Conservation (phyloP, 768 basidiomycete genomes). For the Goffeauzyma gilvescens region DNA sequence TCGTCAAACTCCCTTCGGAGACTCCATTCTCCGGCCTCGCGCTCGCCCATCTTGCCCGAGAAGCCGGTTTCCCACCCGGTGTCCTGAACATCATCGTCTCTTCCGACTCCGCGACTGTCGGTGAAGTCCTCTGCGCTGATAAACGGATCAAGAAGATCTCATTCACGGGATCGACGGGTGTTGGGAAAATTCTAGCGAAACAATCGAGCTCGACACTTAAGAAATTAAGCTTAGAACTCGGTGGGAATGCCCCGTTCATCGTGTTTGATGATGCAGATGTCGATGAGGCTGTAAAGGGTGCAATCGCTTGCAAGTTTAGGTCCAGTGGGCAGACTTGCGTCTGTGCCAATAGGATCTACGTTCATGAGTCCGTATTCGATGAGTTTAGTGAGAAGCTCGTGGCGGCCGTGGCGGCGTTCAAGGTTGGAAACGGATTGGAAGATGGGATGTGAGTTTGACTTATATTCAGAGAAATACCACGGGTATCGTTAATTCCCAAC, state of each 20-base stretch:
- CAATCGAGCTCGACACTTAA: constrained; percentile 31
- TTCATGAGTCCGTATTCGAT: constrained; percentile 56
- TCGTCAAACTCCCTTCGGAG: constrained; percentile 87
- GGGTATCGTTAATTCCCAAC: neutral
- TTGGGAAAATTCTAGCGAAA: constrained; percentile 34
- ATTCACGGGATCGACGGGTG: constrained; percentile 47
- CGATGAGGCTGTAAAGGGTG: constrained; percentile 72
- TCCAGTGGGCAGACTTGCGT: constrained; percentile 32
- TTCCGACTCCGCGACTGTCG: constrained; percentile 62
- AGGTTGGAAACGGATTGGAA: constrained; percentile 73
- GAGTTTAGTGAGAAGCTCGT: constrained; percentile 76
- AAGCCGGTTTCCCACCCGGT: constrained; percentile 85
- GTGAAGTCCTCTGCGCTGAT: constrained; percentile 83
- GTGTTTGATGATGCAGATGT: constrained; percentile 93
- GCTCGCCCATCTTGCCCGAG: constrained; percentile 59
- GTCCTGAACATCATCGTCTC: constrained; percentile 90
- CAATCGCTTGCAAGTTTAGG: constrained; percentile 30
- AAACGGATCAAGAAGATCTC: constrained; percentile 67
- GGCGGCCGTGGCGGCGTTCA: constrained; percentile 40
- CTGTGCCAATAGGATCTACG: constrained; percentile 18
- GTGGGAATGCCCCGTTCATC: constrained; percentile 90
- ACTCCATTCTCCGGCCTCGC: constrained; percentile 86
- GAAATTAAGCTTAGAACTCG: constrained; percentile 31
- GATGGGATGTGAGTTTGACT: constrained; percentile 43
- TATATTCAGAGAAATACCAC: neutral